Conservation (phyloP, 768 basidiomycete genomes). For the Glaciozyma antarctica region DNA sequence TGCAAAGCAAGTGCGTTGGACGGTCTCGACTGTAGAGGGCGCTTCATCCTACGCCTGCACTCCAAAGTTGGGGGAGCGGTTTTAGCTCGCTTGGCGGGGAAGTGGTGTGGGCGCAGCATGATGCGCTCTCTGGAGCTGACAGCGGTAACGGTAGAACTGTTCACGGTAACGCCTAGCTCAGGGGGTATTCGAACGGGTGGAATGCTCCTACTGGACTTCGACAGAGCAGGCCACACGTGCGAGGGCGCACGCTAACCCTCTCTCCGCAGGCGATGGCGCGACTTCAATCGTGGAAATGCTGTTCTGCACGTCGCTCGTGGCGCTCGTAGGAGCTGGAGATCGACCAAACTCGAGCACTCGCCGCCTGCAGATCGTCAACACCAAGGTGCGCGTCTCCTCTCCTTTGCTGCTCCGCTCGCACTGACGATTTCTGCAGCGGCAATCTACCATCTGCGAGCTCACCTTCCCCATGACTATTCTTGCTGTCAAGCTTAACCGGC, state of each 20-base stretch:
- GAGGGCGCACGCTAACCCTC: neutral
- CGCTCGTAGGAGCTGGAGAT: conserved; percentile 90
- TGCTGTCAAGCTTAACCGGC: conserved; percentile 94
- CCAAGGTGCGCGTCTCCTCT: conserved; percentile 55
- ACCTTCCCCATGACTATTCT: conserved; percentile 94
- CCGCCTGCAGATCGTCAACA: conserved; percentile 95
- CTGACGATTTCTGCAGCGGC: conserved; percentile 50
- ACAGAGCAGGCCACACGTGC: too few species aligned
- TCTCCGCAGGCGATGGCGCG: conserved; percentile 68
- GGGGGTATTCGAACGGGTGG: too few species aligned
- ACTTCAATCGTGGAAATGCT: conserved; percentile 98
- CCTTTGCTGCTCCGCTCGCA: neutral
- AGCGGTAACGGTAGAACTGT: too few species aligned
- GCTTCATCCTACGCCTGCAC: too few species aligned
- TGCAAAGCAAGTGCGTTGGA: too few species aligned
- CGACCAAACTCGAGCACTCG: conserved; percentile 81
- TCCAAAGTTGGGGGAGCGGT: too few species aligned
- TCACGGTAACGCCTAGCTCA: too few species aligned
- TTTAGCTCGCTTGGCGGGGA: too few species aligned
- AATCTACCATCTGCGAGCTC: conserved; percentile 97
- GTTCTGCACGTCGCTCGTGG: conserved; percentile 96
- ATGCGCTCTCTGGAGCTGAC: too few species aligned
- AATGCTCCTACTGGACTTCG: too few species aligned
- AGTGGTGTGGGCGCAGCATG: too few species aligned
- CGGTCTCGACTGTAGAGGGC: too few species aligned